These are phyloP conservation scores for Hirschfeldia incana DNA, from an alignment of 345 rosid species.

Conservation along the genomic window DNA sequence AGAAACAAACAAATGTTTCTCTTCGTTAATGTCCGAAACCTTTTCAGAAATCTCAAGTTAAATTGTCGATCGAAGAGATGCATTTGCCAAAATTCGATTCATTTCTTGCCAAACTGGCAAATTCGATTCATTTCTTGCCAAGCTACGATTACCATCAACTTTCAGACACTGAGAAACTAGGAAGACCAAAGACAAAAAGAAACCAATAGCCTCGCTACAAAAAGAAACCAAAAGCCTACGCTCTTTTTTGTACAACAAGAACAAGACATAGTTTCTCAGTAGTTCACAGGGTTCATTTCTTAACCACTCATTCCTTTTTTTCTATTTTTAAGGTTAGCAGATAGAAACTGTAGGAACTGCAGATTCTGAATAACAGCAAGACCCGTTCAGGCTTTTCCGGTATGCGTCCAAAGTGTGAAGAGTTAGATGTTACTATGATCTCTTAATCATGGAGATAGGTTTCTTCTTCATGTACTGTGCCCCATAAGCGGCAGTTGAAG, in stretches of 20 bases:
- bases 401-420: background rate
- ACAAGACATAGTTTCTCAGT: background rate
- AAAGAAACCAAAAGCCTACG: background rate
- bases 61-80: too few relatives aligned
- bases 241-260: background rate
- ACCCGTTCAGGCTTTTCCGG: background rate
- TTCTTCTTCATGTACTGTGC: constrained; percentile 59
- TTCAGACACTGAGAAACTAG: background rate
- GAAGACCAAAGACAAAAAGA: background rate
- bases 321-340: background rate
- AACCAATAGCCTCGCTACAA: too few relatives aligned
- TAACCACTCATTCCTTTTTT: background rate
- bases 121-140: too few relatives aligned
- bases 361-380: background rate
- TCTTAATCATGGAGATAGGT: constrained; percentile 44
- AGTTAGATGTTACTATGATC: constrained; percentile 30
- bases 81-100: too few relatives aligned
- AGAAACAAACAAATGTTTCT: too few relatives aligned
- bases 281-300: background rate
- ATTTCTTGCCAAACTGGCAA: too few relatives aligned
- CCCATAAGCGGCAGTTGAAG: constrained; percentile 82
- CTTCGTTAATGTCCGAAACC: too few relatives aligned
- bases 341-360: background rate
- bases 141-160: too few relatives aligned
- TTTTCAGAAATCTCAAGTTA: too few relatives aligned